A percentile compares a stretch with the other conserved stretches of the same genome.
Conservation (phyloP, 164 flowering plant species). For the Macadamia integrifolia region DNA sequence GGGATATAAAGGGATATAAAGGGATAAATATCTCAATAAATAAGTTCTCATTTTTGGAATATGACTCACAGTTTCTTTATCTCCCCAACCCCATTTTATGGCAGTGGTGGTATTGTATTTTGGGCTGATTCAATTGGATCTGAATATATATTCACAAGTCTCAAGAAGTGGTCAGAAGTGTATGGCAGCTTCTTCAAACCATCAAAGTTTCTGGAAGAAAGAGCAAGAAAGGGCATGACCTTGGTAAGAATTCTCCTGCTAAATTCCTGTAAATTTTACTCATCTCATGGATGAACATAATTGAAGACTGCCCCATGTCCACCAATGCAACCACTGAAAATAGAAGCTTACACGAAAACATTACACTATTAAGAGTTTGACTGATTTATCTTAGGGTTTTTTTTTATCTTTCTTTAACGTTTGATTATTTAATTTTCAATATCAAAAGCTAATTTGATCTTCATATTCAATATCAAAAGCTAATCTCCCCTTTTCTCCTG, state of each 20-base stretch:
- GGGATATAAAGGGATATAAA: no score
- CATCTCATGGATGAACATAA: no score
- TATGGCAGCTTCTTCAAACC: conserved; percentile 80
- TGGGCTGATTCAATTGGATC: conserved; percentile 90
- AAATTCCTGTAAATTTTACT: no score
- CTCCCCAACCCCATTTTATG: neutral
- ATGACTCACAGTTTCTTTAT: neutral
- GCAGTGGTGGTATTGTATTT: conserved; percentile 88
- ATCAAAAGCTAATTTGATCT: no score
- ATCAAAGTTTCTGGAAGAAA: conserved; percentile 81
- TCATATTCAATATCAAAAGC: neutral
- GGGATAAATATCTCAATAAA: no score
- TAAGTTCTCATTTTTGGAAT: neutral
- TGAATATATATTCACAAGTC: conserved; percentile 46
- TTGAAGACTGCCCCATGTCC: neutral
- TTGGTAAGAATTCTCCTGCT: conserved; percentile 46
- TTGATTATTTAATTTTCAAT: no score
- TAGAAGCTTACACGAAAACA: neutral
- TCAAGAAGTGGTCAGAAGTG: conserved; percentile 66
- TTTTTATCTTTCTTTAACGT: no score
- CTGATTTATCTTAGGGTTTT: no score
- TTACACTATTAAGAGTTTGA: no score
- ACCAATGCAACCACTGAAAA: neutral
- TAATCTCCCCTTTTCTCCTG: conserved; percentile 5
- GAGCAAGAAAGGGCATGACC: conserved; percentile 68